phyloP scores from a whole-genome alignment of 805 yeast genomes.

The Sugiyamaella smithiae region DNA sequence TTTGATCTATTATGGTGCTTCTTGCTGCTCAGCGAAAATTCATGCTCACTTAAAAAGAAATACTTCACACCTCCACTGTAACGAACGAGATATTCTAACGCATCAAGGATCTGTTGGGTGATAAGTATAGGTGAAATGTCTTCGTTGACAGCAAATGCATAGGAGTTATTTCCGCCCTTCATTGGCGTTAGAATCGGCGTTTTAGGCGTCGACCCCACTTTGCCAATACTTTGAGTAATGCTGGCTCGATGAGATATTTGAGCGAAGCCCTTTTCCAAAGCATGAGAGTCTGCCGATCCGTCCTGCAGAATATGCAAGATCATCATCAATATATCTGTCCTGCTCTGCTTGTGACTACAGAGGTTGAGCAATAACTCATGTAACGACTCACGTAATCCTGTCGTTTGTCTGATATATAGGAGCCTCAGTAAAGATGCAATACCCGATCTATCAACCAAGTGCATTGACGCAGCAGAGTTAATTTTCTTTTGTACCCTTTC shows the following conservation, averaged over 20 bases:
- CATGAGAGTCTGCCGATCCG: constrained; percentile 58
- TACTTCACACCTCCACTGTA: constrained; percentile 64
- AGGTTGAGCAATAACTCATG: constrained; percentile 64
- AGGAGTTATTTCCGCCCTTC: neutral
- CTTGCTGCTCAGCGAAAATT: constrained; percentile 40
- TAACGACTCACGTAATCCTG: constrained; percentile 55
- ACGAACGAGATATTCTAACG: constrained; percentile 66
- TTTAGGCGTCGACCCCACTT: constrained; percentile 8
- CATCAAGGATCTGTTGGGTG: constrained; percentile 75
- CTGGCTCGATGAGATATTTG: constrained; percentile 53
- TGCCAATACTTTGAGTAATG: constrained; percentile 11
- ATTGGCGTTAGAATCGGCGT: constrained; percentile 6
- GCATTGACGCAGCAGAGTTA: constrained; percentile 40
- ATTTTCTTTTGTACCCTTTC: constrained; percentile 12
- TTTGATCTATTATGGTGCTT: constrained; percentile 34
- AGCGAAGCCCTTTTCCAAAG: constrained; percentile 60
- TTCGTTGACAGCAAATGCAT: constrained; percentile 12
- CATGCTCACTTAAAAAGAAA: constrained; percentile 79
- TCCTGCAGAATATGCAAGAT: constrained; percentile 70
- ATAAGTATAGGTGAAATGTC: constrained; percentile 67
- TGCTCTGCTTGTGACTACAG: constrained; percentile 73
- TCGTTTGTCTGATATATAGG: constrained; percentile 67
- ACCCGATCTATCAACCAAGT: constrained; percentile 73
- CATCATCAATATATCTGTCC: constrained; percentile 69
- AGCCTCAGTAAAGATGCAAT: constrained; percentile 68